Conservation (phyloP, 306 rosid species). For the Quercus parvula region DNA sequence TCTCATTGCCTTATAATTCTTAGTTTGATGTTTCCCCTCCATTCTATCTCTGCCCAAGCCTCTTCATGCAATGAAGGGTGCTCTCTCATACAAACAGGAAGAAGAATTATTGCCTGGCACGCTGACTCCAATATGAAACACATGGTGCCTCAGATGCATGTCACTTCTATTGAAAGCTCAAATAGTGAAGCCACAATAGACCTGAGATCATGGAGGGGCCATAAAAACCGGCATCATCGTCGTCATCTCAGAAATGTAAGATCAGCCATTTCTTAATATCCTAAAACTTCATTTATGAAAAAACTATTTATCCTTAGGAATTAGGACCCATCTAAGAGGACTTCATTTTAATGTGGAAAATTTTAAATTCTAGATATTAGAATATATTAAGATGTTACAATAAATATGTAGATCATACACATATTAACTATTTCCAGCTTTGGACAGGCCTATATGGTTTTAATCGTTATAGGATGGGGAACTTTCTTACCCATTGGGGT, state of each 20-base stretch:
- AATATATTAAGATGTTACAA: no score
- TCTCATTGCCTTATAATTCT: constrained; percentile 16
- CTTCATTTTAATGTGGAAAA: background rate
- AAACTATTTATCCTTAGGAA: background rate
- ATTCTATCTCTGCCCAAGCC: constrained; percentile 12
- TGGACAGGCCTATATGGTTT: constrained; percentile 30
- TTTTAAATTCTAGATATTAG: no score
- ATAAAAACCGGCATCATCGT: background rate
- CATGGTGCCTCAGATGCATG: constrained; percentile 15
- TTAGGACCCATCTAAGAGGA: background rate
- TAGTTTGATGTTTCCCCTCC: constrained; percentile 11
- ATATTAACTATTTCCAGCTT: constrained; percentile 6
- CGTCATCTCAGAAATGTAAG: constrained; percentile 43
- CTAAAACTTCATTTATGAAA: background rate
- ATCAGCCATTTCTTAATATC: background rate
- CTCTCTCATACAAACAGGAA: constrained; percentile 8
- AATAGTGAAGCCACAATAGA: constrained; percentile 24
- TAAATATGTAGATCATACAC: no score
- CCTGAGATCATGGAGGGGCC: constrained; percentile 8
- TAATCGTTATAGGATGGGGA: constrained; percentile 59
- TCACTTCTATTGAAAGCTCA: constrained; percentile 5
- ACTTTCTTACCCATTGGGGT: constrained; percentile 50
- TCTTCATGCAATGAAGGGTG: constrained; percentile 4
- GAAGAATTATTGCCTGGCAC: background rate
- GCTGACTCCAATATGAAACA: background rate